phyloP scores from a whole-genome alignment of 805 yeast genomes.

The Crinitomyces ghanaensis region DNA sequence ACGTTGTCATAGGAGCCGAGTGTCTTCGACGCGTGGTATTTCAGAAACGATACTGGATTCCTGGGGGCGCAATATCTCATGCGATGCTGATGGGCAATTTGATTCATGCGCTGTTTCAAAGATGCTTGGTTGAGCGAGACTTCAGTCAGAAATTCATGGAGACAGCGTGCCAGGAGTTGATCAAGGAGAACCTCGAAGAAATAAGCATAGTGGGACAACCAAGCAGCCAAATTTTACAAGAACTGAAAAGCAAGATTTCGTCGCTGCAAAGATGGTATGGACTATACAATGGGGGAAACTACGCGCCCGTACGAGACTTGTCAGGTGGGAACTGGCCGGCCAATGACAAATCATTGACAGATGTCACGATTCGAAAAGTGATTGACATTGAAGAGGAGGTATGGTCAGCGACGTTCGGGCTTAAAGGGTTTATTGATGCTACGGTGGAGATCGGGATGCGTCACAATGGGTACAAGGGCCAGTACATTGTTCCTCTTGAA shows the following conservation, averaged over 20 bases:
- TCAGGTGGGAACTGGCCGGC: not conserved
- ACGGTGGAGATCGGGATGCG: slow-evolving; percentile 51
- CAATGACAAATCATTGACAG: slow-evolving; percentile 25
- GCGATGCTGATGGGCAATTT: slow-evolving; percentile 85
- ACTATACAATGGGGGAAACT: not conserved
- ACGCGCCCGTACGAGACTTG: slow-evolving; percentile 11
- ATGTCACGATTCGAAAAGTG: slow-evolving; percentile 48
- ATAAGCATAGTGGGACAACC: slow-evolving; percentile 42
- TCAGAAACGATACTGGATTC: slow-evolving; percentile 44
- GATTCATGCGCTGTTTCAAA: slow-evolving; percentile 66
- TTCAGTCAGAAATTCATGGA: slow-evolving; percentile 32
- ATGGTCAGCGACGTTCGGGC: slow-evolving; percentile 84
- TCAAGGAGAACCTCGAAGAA: slow-evolving; percentile 27
- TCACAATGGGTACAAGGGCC: slow-evolving; percentile 29
- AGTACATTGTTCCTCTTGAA: slow-evolving; percentile 66
- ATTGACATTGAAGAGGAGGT: slow-evolving; percentile 83
- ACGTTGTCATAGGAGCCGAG: slow-evolving; percentile 60
- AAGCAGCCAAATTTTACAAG: slow-evolving; percentile 40
- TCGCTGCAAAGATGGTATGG: slow-evolving; percentile 24
- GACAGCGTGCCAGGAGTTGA: slow-evolving; percentile 21
- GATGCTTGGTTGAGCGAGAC: slow-evolving; percentile 33
- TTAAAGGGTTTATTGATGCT: slow-evolving; percentile 83
- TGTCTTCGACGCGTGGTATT: slow-evolving; percentile 68
- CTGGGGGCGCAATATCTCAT: no score
- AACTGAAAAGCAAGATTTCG: slow-evolving; percentile 46